These are phyloP conservation scores for Pichia paraexigua DNA, from an alignment of 805 yeast species.

Conservation along the genomic window DNA sequence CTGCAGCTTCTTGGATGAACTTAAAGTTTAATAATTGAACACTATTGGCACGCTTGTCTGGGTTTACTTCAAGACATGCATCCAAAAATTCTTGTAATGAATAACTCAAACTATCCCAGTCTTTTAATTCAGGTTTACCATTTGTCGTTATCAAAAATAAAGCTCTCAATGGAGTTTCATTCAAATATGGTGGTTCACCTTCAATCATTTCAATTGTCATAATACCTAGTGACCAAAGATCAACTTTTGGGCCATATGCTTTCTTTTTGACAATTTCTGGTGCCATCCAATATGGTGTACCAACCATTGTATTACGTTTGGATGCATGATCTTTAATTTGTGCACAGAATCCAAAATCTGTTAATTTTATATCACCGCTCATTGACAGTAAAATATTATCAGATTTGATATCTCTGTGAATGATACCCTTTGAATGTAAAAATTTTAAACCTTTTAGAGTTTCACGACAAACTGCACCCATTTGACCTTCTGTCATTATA, in stretches of 20 bases:
- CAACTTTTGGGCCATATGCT: constrained; percentile 76
- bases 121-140: constrained; percentile 69
- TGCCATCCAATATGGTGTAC: constrained; percentile 89
- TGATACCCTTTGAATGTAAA: constrained; percentile 84
- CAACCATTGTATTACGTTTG: constrained; percentile 80
- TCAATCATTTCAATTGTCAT: constrained; percentile 87
- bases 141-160: constrained; percentile 69
- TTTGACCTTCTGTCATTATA: constrained; percentile 85
- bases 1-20: constrained; percentile 57
- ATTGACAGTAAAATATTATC: constrained; percentile 82
- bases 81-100: constrained; percentile 63
- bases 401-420: constrained; percentile 93
- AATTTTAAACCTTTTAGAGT: constrained; percentile 80
- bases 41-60: constrained; percentile 74
- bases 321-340: constrained; percentile 64
- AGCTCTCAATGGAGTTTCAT: constrained; percentile 73
- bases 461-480: constrained; percentile 91
- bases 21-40: constrained; percentile 59
- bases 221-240: constrained; percentile 76
- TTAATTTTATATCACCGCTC: constrained; percentile 84
- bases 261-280: constrained; percentile 78
- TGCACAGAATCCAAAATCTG: constrained; percentile 77
- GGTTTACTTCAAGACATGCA: constrained; percentile 75
- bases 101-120: constrained; percentile 65
- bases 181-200: constrained; percentile 77